phyloP scores from a whole-genome alignment of 257 asterid genomes.

The Cynanchum wilfordii region DNA sequence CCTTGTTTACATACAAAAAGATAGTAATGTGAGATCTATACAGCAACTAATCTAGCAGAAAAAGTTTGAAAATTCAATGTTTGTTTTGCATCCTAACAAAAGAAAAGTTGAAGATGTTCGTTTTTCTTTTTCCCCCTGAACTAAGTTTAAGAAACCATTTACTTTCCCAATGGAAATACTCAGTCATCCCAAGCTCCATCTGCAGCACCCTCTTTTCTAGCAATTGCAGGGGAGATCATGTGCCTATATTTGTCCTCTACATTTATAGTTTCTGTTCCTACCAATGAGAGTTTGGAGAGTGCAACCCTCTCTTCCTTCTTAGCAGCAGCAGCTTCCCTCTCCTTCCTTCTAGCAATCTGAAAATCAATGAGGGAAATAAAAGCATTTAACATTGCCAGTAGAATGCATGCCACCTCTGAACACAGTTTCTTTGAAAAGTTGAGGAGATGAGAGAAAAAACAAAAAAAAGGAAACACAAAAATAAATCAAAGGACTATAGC shows the following conservation, averaged over 20 bases:
- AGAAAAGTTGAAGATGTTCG: background rate
- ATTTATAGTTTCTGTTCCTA: conserved; percentile 41
- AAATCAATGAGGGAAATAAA: conserved; percentile 7
- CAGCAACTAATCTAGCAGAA: background rate
- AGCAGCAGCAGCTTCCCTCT: conserved; percentile 74
- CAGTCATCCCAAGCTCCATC: conserved; percentile 87
- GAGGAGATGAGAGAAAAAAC: background rate
- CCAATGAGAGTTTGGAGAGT: conserved; percentile 42
- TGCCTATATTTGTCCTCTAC: conserved; percentile 75
- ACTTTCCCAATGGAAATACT: background rate
- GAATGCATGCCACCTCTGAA: background rate
- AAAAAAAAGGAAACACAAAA: background rate
- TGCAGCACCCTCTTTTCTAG: conserved; percentile 62
- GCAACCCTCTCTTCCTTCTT: conserved; percentile 49
- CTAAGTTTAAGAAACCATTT: background rate
- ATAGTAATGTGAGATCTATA: background rate
- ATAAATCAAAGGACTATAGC: too few relatives aligned
- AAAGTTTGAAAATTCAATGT: background rate
- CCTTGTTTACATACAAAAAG: background rate
- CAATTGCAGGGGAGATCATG: conserved; percentile 55
- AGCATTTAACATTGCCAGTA: background rate
- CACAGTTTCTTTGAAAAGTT: background rate
- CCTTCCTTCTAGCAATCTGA: conserved; percentile 76
- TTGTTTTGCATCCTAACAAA: background rate
- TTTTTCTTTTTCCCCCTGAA: background rate